Conservation (phyloP, 768 basidiomycete genomes). For the Cyclocybe cylindracea region DNA sequence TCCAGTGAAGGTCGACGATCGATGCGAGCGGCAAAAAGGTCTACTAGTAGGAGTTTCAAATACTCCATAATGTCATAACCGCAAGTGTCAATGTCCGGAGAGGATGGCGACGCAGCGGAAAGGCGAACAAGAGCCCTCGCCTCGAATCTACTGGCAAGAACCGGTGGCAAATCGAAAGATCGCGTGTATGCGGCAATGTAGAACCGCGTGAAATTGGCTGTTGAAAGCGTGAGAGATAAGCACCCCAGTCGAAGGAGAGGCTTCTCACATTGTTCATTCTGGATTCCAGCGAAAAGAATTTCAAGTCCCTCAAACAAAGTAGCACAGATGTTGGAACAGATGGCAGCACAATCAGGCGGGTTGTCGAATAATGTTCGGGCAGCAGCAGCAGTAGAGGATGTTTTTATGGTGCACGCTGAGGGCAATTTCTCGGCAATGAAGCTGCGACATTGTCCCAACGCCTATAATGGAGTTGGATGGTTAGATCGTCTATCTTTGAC, state of each 20-base stretch:
- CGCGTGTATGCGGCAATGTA: conserved; percentile 50
- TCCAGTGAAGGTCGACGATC: conserved; percentile 63
- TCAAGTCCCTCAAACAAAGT: conserved; percentile 63
- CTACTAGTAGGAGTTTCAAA: conserved; percentile 30
- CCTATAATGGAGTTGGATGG: conserved; percentile 39
- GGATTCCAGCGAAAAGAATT: conserved; percentile 61
- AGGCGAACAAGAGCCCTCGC: conserved; percentile 35
- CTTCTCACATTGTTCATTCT: conserved; percentile 53
- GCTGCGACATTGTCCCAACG: conserved; percentile 74
- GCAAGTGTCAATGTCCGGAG: conserved; percentile 5
- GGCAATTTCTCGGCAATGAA: conserved; percentile 62
- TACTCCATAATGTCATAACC: conserved; percentile 25
- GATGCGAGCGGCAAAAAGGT: conserved; percentile 49
- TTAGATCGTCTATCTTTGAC: neutral
- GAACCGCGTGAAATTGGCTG: conserved; percentile 74
- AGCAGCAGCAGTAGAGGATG: conserved; percentile 74
- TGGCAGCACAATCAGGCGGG: conserved; percentile 60
- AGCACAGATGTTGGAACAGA: conserved; percentile 69
- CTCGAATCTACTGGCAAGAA: conserved; percentile 7
- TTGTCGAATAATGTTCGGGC: conserved; percentile 50
- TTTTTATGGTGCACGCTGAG: conserved; percentile 49
- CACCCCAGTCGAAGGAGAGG: neutral
- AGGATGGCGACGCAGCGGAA: conserved; percentile 12
- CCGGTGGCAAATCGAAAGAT: conserved; percentile 20
- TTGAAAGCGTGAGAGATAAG: neutral